Conservation (phyloP, 441 rosid species). For the Euphorbia corollata region DNA sequence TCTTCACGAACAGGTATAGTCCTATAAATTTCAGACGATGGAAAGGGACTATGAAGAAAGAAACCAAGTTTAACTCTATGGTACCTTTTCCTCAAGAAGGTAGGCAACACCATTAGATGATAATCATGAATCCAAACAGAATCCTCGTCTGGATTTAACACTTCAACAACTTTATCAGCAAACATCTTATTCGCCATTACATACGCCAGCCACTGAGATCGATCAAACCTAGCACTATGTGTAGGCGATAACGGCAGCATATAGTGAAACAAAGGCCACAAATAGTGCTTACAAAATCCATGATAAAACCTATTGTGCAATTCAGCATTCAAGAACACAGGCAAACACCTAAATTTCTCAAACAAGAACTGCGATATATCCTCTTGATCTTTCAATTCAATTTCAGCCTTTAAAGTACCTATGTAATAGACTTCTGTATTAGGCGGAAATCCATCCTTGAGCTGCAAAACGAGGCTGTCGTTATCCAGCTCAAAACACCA, state of each 20-base stretch:
- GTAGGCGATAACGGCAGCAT: slow-evolving; percentile 48
- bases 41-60: slow-evolving; percentile 64
- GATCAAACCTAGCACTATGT: slow-evolving; percentile 48
- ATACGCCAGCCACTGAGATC: slow-evolving; percentile 56
- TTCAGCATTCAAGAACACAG: slow-evolving; percentile 57
- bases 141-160: slow-evolving; percentile 57
- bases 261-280: slow-evolving; percentile 80
- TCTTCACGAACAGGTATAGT: slow-evolving; percentile 69
- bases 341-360: slow-evolving; percentile 51
- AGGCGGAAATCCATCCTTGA: slow-evolving; percentile 52
- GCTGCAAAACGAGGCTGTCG: slow-evolving; percentile 45
- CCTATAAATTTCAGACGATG: slow-evolving; percentile 64
- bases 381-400: slow-evolving; percentile 50
- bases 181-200: slow-evolving; percentile 51
- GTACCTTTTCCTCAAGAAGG: slow-evolving; percentile 49
- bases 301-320: slow-evolving; percentile 50
- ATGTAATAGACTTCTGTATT: slow-evolving; percentile 53
- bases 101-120: slow-evolving; percentile 68
- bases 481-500: slow-evolving; percentile 58
- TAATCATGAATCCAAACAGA: slow-evolving; percentile 80
- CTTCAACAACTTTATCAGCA: slow-evolving; percentile 54
- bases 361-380: slow-evolving; percentile 40
- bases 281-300: slow-evolving; percentile 79
- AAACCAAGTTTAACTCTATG: slow-evolving; percentile 54
- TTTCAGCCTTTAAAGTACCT: slow-evolving; percentile 51